Base-by-base conservation (phyloP, 2,329 filamentous ascomycete species). In the Beauveria bassiana region DNA sequence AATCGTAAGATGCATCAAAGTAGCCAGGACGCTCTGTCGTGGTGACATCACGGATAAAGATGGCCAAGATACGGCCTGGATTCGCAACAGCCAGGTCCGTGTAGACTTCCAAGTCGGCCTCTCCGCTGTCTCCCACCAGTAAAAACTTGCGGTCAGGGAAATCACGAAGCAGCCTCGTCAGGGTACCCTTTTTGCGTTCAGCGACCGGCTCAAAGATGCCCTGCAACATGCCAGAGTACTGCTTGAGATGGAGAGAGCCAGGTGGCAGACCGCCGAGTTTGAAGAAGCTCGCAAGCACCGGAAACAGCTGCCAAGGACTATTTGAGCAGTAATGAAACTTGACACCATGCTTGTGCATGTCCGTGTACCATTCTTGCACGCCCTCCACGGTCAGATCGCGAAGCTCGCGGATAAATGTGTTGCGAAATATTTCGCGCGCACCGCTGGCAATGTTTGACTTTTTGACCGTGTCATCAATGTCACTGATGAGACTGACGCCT, bases 241-340 rank as follows among this genome's bases (percentile, higher is more conserved):
- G 91, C 73, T 99, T 99, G 66, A 99, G 74, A 71, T 99, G 96
- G 66, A 98, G 90, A 0, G 93, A 97, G 0, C 95, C 96, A 0
- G 84, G 84, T 0, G 95, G 95, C 1, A 99, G 77, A 1, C 89
- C 89, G 7, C 90, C 89, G 46, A 88, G 75, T 65, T 87, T 86
- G 72, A 98, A 96, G 72, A 89, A 99, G 59, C 85, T 91, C 5
- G 90, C 88, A 12, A 99, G 78, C 2, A 98, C 86, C 0, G 95
- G 95, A 68, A 91, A 99, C 7, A 99, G 81, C 72, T 99, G 96
- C 96, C 96, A 99, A 0, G 95, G 95, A 56, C 93, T 96, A 74
- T 99, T 99, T n/a, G 95, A 99, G 66, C 96, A 96, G 73, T 99
- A 99, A 71, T 99, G 96, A 58, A 99, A 83, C 68, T 87, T 85